A percentile compares a stretch with the other conserved stretches of the same genome.
Conservation (phyloP, 257 asterid genomes). For the Scutellaria galericulata region DNA sequence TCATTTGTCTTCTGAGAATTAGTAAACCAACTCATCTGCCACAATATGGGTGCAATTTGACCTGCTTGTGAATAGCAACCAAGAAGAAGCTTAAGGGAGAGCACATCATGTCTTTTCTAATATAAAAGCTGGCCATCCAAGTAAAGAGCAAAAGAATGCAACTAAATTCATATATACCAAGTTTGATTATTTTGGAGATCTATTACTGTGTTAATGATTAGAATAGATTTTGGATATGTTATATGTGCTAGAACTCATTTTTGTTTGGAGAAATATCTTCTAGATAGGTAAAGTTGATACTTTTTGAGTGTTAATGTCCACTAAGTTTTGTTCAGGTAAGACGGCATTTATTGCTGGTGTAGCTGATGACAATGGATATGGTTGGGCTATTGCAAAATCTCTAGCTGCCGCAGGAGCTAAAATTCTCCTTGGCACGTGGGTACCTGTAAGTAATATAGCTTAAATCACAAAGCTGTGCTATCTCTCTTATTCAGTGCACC, state of each 20-base stretch:
- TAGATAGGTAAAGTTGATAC: background rate
- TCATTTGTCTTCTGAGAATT: background rate
- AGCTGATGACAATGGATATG: slow-evolving; percentile 93
- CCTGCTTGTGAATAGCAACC: background rate
- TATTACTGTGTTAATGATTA: background rate
- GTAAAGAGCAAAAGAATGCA: slow-evolving; percentile 13
- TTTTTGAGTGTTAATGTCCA: background rate
- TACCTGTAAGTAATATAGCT: slow-evolving; percentile 64
- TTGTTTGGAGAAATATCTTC: slow-evolving; percentile 2
- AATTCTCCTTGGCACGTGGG: slow-evolving; percentile 91
- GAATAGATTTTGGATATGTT: background rate
- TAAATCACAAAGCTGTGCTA: slow-evolving; percentile 2
- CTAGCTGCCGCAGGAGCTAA: slow-evolving; percentile 95
- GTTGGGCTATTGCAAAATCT: slow-evolving; percentile 95
- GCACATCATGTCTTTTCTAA: background rate
- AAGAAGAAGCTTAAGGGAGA: background rate
- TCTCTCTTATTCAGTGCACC: slow-evolving; percentile 19
- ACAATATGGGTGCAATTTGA: slow-evolving; percentile 2
- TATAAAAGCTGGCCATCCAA: slow-evolving; percentile 3
- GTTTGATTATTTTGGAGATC: background rate
- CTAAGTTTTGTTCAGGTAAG: slow-evolving; percentile 53
- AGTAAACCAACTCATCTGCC: background rate
- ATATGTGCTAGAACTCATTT: background rate
- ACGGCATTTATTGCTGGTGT: slow-evolving; percentile 91
- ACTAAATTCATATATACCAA: background rate